Percentiles rank a stretch among this genome's conserved stretches.
Conservation (phyloP, 75 land plant genomes). For the Ceratopteris richardii region DNA sequence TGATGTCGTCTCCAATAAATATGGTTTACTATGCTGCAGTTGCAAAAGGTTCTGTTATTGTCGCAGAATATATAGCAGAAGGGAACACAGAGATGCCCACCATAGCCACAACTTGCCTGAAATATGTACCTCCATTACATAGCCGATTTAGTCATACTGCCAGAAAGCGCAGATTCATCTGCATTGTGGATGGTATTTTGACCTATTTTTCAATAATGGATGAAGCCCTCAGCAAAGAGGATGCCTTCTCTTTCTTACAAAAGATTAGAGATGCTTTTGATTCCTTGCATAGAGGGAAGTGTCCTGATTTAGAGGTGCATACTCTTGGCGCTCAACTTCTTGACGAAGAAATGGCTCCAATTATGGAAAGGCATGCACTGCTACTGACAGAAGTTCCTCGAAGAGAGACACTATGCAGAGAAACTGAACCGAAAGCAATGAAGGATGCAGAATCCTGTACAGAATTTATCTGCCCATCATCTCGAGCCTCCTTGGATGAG, state of each 20-base stretch:
- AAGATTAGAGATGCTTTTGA: conserved; percentile 17
- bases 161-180: conserved; percentile 17
- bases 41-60: no score
- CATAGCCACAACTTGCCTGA: conserved; percentile 10
- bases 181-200: conserved; percentile 13
- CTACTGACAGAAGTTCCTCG: conserved; percentile 19
- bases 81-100: background rate
- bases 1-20: no score
- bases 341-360: conserved; percentile 6
- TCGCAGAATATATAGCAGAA: no score
- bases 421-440: background rate
- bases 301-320: background rate
- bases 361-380: conserved; percentile 4
- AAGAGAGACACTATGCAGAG: conserved; percentile 11
- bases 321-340: conserved; percentile 15
- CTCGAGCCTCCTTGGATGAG: no score
- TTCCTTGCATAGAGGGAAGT: background rate
- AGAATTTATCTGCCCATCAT: no score
- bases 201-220: conserved; percentile 24
- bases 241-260: conserved; percentile 14
- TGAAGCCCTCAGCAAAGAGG: conserved; percentile 22
- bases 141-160: conserved; percentile 17
- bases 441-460: no score
- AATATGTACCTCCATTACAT: conserved; percentile 23
- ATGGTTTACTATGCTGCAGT: no score